These are phyloP conservation scores for Prunus mume DNA, from an alignment of 306 rosid genomes.

Conservation along the genomic window DNA sequence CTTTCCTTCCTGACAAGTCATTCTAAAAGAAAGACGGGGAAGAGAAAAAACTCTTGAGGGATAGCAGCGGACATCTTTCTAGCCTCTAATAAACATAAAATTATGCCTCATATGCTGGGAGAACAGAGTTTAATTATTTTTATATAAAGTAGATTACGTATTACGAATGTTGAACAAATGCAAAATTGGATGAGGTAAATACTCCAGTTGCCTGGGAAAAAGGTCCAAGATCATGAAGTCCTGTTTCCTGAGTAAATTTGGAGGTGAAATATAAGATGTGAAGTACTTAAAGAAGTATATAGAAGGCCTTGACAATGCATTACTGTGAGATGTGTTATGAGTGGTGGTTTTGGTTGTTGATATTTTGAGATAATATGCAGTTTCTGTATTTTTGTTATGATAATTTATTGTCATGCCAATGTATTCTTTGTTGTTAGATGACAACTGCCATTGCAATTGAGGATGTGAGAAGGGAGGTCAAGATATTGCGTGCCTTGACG, in stretches of 20 bases:
- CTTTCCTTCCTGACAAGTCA: background rate
- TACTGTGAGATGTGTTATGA: background rate
- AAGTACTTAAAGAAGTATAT: background rate
- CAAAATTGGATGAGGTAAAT: background rate
- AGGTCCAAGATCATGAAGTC: background rate
- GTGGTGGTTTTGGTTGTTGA: background rate
- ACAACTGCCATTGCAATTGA: slow-evolving; percentile 96
- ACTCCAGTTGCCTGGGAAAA: background rate
- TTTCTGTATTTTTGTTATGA: background rate
- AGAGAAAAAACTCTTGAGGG: background rate
- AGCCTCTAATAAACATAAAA: background rate
- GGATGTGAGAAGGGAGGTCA: slow-evolving; percentile 98
- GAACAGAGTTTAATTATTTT: background rate
- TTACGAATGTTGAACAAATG: slow-evolving; percentile 3
- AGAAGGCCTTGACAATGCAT: background rate
- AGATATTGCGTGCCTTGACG: slow-evolving; percentile 84
- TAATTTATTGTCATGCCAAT: slow-evolving; percentile 7
- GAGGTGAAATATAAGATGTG: background rate
- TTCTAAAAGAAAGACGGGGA: background rate
- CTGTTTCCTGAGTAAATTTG: background rate
- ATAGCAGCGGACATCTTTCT: background rate
- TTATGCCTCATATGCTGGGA: background rate
- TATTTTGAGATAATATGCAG: background rate
- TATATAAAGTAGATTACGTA: background rate
- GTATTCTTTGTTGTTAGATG: slow-evolving; percentile 57